Evolutionary conservation across 768 basidiomycete species (phyloP), one percentile per base, ranked within the genome.

Genomic region (Rhizopogon vinicolor): DNA sequence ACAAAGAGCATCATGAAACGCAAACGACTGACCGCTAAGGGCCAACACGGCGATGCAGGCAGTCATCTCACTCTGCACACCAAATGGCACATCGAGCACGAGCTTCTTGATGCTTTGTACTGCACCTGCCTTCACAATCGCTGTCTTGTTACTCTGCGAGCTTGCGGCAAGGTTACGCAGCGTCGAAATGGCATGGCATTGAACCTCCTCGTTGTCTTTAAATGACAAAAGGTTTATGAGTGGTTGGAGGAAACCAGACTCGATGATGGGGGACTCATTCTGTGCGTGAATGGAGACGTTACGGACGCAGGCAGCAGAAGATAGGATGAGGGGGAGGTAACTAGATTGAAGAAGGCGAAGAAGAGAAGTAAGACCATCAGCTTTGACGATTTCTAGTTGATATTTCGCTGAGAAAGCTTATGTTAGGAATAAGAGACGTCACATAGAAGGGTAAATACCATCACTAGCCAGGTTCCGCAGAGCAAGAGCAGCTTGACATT

Each of bases 31-130:
- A 96, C 95, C 95, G 63, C 93, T 96, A 62, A 99, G 70, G 5
- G 96, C 97, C 58, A 99, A 74, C 13, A 98, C 97, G 16, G 97
- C 97, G 43, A 98, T 89, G 63, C 96, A 98, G 6, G 97, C 97
- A 42, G 97, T 99, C 97, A 99, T 99, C 74, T 98, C 97, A 65
- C 93, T 96, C 74, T 99, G 97, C 10, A 99, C 97, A 58, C 89
- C 90, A 76, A 97, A 85, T 3, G 97, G 94, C 1, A 98, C 96
- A 64, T 89, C 89, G 12, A 99, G 76, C 2, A 99, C 94, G 16
- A 99, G 78, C 65, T 98, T 93, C 74, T 97, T 97, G 74, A 99
- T 99, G 43, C 91, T 87, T 66, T 93, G 91, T 3, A 98, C 88
- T 16, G 97, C 97, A 4, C 97, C 97, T 5, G 97, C 96, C 69